Conservation (phyloP, 2,329 filamentous ascomycete genomes). For the Venturia nashicola region DNA sequence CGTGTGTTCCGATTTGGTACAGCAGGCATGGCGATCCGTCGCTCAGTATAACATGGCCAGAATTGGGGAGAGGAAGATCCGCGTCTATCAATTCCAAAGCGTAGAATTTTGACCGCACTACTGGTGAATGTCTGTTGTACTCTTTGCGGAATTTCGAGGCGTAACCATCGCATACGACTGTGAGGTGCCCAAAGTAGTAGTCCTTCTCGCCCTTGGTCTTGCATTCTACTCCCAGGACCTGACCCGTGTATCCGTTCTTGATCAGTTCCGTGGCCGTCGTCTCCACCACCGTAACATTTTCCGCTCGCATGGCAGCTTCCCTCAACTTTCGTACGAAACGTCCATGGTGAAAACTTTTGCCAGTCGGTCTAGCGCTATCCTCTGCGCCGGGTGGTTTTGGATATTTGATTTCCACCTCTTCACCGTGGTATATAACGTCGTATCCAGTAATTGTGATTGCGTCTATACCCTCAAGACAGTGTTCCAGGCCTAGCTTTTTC, state of each 20-base stretch:
- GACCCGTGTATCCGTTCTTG: slow-evolving; percentile 51
- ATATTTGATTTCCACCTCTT: slow-evolving; percentile 66
- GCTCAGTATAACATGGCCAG: slow-evolving; percentile 81
- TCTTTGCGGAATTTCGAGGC: slow-evolving; percentile 81
- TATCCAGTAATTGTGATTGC: slow-evolving; percentile 74
- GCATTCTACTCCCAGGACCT: slow-evolving; percentile 75
- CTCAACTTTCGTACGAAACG: slow-evolving; percentile 79
- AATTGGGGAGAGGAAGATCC: slow-evolving; percentile 58
- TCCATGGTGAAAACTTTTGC: slow-evolving; percentile 84
- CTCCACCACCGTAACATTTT: slow-evolving; percentile 84
- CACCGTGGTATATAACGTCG: slow-evolving; percentile 70
- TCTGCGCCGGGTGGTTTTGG: slow-evolving; percentile 40
- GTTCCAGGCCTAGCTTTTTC: slow-evolving; percentile 62
- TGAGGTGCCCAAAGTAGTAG: slow-evolving; percentile 75
- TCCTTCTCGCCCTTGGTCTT: slow-evolving; percentile 54
- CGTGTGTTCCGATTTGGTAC: slow-evolving; percentile 93
- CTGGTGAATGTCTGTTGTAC: slow-evolving; percentile 53
- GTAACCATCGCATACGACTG: slow-evolving; percentile 86
- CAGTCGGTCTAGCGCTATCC: slow-evolving; percentile 46
- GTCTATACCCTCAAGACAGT: slow-evolving; percentile 84
- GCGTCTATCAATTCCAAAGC: slow-evolving; percentile 87
- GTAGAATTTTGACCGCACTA: slow-evolving; percentile 80
- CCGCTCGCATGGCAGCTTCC: slow-evolving; percentile 56
- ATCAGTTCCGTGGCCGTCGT: slow-evolving; percentile 72
- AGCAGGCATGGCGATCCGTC: slow-evolving; percentile 69